Evolutionary conservation across 139 green algal genomes (phyloP), one percentile per base, ranked within the genome.

Genomic region (Pleodorina starrii): DNA sequence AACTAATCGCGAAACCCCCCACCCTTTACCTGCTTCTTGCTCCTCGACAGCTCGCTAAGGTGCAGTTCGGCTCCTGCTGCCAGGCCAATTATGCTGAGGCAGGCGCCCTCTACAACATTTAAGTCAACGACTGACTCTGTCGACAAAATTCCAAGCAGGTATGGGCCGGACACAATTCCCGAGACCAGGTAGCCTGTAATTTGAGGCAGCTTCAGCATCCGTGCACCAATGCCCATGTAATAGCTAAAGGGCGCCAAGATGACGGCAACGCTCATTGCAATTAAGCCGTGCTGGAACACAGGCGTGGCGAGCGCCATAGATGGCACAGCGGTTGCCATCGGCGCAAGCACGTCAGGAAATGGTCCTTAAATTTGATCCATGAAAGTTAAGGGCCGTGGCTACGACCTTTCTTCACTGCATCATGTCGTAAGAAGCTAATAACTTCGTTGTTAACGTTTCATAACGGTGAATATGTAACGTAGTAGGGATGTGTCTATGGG

Each of bases 111-210:
- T 35, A 94, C 95, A 42, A 85, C 96, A 89, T 79, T 90, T 17
- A 98, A 87, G 50, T 90, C 85, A 1, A 57, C 42, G 3, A 97
- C 86, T 5, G 90, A 93, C 17, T 92, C 86, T 0, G 44, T 83
- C 4, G 66, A 93, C 0, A 98, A 74, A 44, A 98, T 92, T 11
- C 91, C 92, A 29, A 97, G 46, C 7, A 88, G 43, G 38, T 94
- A 92, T 0, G 96, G 96, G 0, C 96, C 96, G 32, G 77, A 91
- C 12, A 97, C 35, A n/a, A 97, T 92, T 32, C 96, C 96, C 14
- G 93, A 95, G 21, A 96, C 16, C 27, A 98, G 90, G 87, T 96
- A 97, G 38, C 96, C 96, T 5, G 96, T 97, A 60, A 98, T 97
- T 32, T 92, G 91, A 5, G 94, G 94, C 43, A 96, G 60, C 59